These are phyloP conservation scores for Tricholoma saponaceum DNA, from an alignment of 768 basidiomycete species.

Conservation along the genomic window DNA sequence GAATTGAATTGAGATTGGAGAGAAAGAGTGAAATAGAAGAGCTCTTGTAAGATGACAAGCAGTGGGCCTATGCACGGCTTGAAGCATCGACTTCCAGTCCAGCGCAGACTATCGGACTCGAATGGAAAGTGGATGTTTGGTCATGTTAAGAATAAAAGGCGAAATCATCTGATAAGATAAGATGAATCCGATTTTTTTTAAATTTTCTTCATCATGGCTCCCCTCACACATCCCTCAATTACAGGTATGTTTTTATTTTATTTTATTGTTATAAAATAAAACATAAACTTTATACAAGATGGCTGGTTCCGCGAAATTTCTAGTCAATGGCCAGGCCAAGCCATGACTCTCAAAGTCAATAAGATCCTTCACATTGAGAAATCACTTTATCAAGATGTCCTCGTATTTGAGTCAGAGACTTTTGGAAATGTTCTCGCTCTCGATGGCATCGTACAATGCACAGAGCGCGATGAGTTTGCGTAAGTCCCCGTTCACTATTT, in stretches of 20 bases:
- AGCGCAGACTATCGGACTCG: no score
- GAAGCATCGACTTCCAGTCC: neutral
- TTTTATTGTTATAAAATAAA: neutral
- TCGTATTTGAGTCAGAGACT: slow-evolving; percentile 94
- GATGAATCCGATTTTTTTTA: slow-evolving; percentile 2
- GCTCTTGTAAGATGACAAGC: neutral
- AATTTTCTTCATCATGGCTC: slow-evolving; percentile 35
- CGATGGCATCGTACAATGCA: slow-evolving; percentile 95
- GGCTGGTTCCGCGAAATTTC: slow-evolving; percentile 97
- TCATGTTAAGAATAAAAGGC: neutral
- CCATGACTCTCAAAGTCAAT: slow-evolving; percentile 95
- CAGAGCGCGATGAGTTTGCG: slow-evolving; percentile 99
- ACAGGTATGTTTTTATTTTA: slow-evolving; percentile 31
- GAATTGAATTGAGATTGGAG: neutral
- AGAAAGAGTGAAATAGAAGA: neutral
- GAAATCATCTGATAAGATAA: no score
- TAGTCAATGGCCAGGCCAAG: slow-evolving; percentile 95
- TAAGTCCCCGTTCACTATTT: slow-evolving; percentile 35
- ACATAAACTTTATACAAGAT: slow-evolving; percentile 35
- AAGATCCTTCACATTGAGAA: slow-evolving; percentile 93
- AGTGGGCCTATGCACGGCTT: neutral
- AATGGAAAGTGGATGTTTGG: neutral
- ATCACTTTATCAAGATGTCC: slow-evolving; percentile 93
- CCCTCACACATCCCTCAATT: slow-evolving; percentile 53
- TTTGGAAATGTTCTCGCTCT: slow-evolving; percentile 97